Conservation (phyloP, 2,329 filamentous ascomycete species). For the Fusarium sp. region DNA sequence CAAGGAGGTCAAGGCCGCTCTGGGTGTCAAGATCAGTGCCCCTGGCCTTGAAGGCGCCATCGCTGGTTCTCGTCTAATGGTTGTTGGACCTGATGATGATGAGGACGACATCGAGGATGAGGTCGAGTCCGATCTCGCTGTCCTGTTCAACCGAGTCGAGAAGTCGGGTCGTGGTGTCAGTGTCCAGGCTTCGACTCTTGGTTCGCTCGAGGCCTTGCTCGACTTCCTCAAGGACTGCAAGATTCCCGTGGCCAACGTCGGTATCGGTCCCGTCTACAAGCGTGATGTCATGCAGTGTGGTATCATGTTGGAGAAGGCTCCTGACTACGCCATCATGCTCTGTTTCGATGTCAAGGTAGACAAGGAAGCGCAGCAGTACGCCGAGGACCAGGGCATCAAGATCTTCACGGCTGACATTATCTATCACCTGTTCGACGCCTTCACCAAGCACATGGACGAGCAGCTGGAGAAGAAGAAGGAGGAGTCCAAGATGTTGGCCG, state of each 20-base stretch:
- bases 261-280: constrained; percentile 97
- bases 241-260: constrained; percentile 97
- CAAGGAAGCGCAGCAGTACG: constrained; percentile 92
- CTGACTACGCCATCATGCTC: constrained; percentile 98
- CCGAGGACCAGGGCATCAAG: constrained; percentile 94
- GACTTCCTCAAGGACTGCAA: constrained; percentile 97
- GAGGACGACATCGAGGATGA: constrained; percentile 97
- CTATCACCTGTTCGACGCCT: constrained; percentile 97
- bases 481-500: constrained; percentile 92
- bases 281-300: constrained; percentile 96
- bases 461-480: constrained; percentile 94
- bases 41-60: constrained; percentile 96
- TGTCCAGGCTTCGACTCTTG: constrained; percentile 96
- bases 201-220: constrained; percentile 93
- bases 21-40: constrained; percentile 98
- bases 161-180: constrained; percentile 94
- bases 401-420: constrained; percentile 99
- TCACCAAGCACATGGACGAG: constrained; percentile 93
- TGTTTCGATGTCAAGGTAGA: constrained; percentile 99
- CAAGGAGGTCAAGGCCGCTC: constrained; percentile 97
- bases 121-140: constrained; percentile 93
- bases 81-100: constrained; percentile 94
- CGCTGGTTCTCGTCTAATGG: constrained; percentile 92
- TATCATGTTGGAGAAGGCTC: constrained; percentile 95
- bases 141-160: constrained; percentile 89